Percentiles rank a stretch among this genome's conserved stretches.
These are phyloP conservation scores for Jacaranda copaia DNA, from an alignment of 257 asterid species.

Conservation along the genomic window DNA sequence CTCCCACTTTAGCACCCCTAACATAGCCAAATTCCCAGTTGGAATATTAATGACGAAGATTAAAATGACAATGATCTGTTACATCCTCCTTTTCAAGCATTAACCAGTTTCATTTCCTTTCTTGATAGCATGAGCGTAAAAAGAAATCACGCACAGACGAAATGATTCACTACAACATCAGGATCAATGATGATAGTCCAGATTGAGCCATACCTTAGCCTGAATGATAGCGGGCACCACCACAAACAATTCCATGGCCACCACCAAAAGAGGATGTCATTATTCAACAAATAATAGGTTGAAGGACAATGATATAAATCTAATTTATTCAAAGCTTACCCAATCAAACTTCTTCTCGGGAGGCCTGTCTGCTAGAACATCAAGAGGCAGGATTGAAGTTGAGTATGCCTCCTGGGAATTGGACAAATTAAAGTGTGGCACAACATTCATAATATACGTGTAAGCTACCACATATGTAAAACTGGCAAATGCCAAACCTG, in stretches of 20 bases:
- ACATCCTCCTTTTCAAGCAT: too few relatives aligned
- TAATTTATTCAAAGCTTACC: conserved; percentile 50
- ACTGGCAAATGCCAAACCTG: conserved; percentile 53
- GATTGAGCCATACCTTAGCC: conserved; percentile 65
- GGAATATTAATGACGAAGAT: background rate
- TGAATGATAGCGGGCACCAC: conserved; percentile 40
- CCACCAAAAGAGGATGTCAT: conserved; percentile 28
- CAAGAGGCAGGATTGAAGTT: conserved; percentile 68
- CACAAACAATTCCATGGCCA: conserved; percentile 37
- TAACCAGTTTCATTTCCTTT: background rate
- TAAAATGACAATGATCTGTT: background rate
- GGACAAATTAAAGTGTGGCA: background rate
- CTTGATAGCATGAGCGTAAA: background rate
- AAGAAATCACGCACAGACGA: background rate
- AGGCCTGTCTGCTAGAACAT: conserved; percentile 61
- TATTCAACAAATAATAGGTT: conserved; percentile 30
- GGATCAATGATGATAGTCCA: background rate
- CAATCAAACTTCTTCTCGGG: conserved; percentile 65
- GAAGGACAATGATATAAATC: conserved; percentile 19
- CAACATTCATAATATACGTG: conserved; percentile 5
- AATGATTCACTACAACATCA: background rate
- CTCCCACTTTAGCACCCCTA: too few relatives aligned
- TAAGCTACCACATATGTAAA: conserved; percentile 1
- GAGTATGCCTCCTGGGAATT: conserved; percentile 62
- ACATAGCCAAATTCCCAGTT: too few relatives aligned